Evolutionary conservation across 305 asterid genomes (phyloP), one percentile per base, ranked within the genome.

Genomic region (Striga hermonthica): DNA sequence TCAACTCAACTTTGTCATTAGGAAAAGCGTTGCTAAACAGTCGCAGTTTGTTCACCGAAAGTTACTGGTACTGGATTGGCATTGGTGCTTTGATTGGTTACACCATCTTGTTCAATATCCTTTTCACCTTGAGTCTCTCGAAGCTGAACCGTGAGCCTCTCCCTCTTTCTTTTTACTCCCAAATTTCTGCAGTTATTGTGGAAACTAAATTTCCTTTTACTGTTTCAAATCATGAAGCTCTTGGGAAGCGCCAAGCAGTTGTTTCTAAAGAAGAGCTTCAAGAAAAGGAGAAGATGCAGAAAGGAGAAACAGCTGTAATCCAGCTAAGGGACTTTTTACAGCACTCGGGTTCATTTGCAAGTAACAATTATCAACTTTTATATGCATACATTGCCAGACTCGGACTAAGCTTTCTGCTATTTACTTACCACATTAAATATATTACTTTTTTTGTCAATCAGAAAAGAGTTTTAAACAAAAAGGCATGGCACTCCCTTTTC

Each of bases 11-110:
- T 60, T 70, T 82, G 79, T 72, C 88, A 31, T 68, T 92, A 14
- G 98, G 98, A 52, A 73, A 84, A 79, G 95, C 91, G 66, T 67
- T 92, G 80, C 81, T 92, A 70, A 86, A 83, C 79, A 75, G 96
- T 57, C 96, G 91, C 75, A 83, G 90, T 77, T 62, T 92, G 77
- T 89, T 87, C 78, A 81, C 87, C 7, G 83, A 89, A 78, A 80
- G 86, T 72, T 89, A 86, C 79, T 92, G 98, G 98, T 92, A 92
- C 78, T 92, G 97, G 97, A 89, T 92, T 66, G 98, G 98, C 52
- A 78, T 92, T 56, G 95, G 91, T 69, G 98, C 93, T 61, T 73
- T 92, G 86, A 81, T 86, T 15, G 98, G 96, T 68, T 92, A 89
- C 64, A 89, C 95, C 39, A 65, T 82, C 79, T 71, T 92, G 62